Base-by-base conservation (phyloP, 1,139 yeast species). In the Candida sojae region DNA sequence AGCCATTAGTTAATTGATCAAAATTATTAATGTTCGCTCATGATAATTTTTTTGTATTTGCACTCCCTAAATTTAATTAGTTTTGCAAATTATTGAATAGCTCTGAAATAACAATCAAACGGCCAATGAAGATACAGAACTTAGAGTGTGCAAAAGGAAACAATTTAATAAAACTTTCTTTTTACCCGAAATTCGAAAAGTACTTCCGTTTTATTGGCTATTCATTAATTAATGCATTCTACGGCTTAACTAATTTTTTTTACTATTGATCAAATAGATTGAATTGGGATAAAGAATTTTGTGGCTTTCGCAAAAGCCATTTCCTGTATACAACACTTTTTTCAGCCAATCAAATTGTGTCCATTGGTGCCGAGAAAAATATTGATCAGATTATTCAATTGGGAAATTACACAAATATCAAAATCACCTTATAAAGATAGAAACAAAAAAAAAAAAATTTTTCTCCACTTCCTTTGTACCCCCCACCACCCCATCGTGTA, bases 181-280 rank as follows among this genome's bases (percentile, higher is more conserved):
- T 23, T 36, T 13, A 8, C 11, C 39, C 39, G 39, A 36, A 36
- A 36, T 2, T 11, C 30, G 39, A 23, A 36, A 36, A 25, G 39
- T 10, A 8, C 17, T 13, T 6, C 10, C 4, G 5, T 25, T 17
- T 25, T 21, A 36, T 36, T 36, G 39, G 39, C 30, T 36, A 25
- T 36, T 23, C n/a, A n/a, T 36, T 5, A 21, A n/a, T 21, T 25
- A 11, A 6, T 5, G 29, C 2, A 25, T 12, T 36, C 30, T 11
- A 36, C 38, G 39, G 39, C 39, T 36, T 25, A 25, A 21, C 9
- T 9, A 5, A 6, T 6, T 12, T n/a, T 23, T 23, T 25, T 11
- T 13, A 21, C 38, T 8, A 17, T 35, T 36, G 39, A 36, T 36
- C 39, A 25, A 36, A 36, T 36, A 36, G 39, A 36, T 36, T 36